Percentiles rank a stretch among this genome's conserved stretches.
These are phyloP conservation scores for Phlyctochytrium arcticum DNA, from an alignment of 192 early-diverging fungal species.

Conservation along the genomic window DNA sequence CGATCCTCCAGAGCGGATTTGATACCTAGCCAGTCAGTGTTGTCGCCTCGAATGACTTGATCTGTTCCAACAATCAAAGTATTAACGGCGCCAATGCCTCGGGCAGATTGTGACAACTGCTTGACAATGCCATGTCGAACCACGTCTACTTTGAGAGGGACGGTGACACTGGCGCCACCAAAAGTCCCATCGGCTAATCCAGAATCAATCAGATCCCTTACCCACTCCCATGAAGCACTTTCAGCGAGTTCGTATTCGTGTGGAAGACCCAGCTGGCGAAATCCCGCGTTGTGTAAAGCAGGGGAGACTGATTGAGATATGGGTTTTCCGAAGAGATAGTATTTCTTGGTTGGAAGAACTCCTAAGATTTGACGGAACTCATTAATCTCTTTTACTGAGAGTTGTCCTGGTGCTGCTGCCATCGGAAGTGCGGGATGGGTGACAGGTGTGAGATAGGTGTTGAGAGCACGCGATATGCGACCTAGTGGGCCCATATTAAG, in stretches of 20 bases:
- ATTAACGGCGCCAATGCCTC: constrained; percentile 92
- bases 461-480: constrained; percentile 86
- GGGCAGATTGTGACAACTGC: constrained; percentile 69
- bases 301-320: constrained; percentile 90
- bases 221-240: constrained; percentile 56
- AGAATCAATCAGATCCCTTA: constrained; percentile 33
- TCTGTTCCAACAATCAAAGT: constrained; percentile 53
- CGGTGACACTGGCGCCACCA: constrained; percentile 94
- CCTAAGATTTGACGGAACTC: constrained; percentile 67
- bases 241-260: constrained; percentile 75
- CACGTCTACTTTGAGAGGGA: constrained; percentile 90
- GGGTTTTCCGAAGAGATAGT: constrained; percentile 86
- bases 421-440: constrained; percentile 78
- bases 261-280: constrained; percentile 78
- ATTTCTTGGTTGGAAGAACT: constrained; percentile 59
- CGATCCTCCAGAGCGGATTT: constrained; percentile 46
- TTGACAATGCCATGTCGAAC: constrained; percentile 61
- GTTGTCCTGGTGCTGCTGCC: constrained; percentile 90
- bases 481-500: constrained; percentile 91
- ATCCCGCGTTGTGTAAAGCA: constrained; percentile 88
- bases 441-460: constrained; percentile 89
- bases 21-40: constrained; percentile 96
- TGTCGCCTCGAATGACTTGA: constrained; percentile 71
- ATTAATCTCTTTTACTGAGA: constrained; percentile 76
- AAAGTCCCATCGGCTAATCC: constrained; percentile 50